Conservation (phyloP, 192 early-diverging fungal genomes). For the Linderina pennispora region DNA sequence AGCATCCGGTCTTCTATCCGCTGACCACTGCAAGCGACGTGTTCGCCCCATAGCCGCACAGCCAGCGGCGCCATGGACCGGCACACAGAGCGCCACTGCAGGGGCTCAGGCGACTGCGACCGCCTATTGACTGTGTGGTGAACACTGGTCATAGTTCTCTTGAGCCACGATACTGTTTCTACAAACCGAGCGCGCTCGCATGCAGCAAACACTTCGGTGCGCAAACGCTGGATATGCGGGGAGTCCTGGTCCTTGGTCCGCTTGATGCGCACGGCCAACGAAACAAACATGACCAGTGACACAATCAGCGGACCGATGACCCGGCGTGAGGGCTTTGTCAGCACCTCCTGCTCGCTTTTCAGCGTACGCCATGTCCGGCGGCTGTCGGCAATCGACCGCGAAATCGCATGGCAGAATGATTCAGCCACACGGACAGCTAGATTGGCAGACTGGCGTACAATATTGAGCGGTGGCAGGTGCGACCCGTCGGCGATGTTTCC, state of each 20-base stretch:
- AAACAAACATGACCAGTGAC: conserved; percentile 19
- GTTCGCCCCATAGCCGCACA: conserved; percentile 18
- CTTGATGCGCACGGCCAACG: conserved; percentile 11
- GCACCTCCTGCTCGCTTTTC: conserved; percentile 11
- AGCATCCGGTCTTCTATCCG: conserved; percentile 17
- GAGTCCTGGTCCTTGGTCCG: neutral
- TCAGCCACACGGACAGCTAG: conserved; percentile 13
- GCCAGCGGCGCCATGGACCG: conserved; percentile 6
- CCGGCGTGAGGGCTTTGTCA: conserved; percentile 9
- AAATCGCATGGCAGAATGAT: conserved; percentile 4
- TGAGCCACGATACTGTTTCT: conserved; percentile 1
- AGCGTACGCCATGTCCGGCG: neutral
- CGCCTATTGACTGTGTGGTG: conserved; percentile 5
- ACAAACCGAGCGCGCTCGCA: conserved; percentile 12
- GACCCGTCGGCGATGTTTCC: conserved; percentile 11
- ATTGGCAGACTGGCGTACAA: conserved; percentile 17
- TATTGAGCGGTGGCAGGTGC: neutral
- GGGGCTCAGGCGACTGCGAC: neutral
- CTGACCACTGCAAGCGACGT: neutral
- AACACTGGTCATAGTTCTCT: conserved; percentile 9
- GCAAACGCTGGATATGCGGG: conserved; percentile 7
- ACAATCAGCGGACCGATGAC: conserved; percentile 5
- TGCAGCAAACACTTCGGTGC: conserved; percentile 11
- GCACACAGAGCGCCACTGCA: conserved; percentile 4
- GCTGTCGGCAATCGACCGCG: conserved; percentile 5